Evolutionary conservation across 2,329 filamentous ascomycete species (phyloP), one percentile per base, ranked within the genome.

Genomic region (Phyllosticta capitalensis): DNA sequence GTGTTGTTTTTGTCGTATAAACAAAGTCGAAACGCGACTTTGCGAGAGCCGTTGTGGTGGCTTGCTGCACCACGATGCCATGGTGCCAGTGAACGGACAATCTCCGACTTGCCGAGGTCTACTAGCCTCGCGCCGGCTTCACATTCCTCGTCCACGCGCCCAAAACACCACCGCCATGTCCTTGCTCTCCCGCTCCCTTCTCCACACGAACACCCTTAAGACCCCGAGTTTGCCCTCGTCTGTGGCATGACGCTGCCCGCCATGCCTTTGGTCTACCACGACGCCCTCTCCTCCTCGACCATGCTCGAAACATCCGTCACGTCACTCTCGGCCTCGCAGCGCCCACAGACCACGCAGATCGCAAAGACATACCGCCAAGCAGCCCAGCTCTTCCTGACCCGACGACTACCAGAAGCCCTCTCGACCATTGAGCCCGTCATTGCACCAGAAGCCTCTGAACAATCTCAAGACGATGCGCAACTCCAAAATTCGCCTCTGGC

Each of bases 291-390:
- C 68, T 72, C 76, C 14, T n/a, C 38, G 67, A 81, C 82, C 68
- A 76, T 80, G 62, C 77, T 85, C 62, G 83, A 86, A 50, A 83
- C 83, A 60, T 89, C 89, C 62, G 83, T 89, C 66, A 84, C 86
- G 58, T 88, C 85, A 60, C 78, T 90, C 54, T 82, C 84, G 26
- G 84, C 83, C 55, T 85, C 86, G 57, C 83, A 85, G 58, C 55
- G 58, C 28, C 54, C 54, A 9, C 80, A 81, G 45, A 80, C 85
- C 52, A 86, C 84, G 54, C 84, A 89, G 68, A 88, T 96, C 68
- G 94, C 92, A 65, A 94, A 94, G 75, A 88, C 88, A 28, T 97
- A 97, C 76, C 90, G 92, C 65, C 91, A 96, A 76, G 89, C 94
- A 30, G 95, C 91, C 6, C 92, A 94, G 64, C 83, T 97, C 22